Evolutionary conservation across 2,329 filamentous ascomycete genomes (phyloP).

Genomic region (Geosmithia flava): DNA sequence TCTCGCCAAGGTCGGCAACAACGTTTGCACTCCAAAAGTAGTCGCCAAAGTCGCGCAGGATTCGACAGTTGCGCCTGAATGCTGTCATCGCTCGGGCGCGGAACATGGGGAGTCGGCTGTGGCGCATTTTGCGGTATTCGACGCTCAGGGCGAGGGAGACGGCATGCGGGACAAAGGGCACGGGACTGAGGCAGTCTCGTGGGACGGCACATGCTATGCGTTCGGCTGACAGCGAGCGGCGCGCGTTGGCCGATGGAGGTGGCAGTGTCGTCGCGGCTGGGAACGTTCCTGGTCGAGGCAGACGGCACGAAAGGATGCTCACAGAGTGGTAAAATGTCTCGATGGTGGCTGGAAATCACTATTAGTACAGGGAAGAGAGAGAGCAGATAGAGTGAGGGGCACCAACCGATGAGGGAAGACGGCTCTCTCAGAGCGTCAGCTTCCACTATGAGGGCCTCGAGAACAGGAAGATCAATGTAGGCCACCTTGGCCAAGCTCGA

Average conservation of each 20-base stretch:
- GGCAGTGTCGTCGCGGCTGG: slow-evolving; percentile 28
- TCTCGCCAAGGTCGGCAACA: slow-evolving; percentile 40
- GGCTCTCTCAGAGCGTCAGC: slow-evolving; percentile 37
- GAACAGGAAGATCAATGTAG: slow-evolving; percentile 40
- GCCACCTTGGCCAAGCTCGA: slow-evolving; percentile 28
- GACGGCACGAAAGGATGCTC: slow-evolving; percentile 49
- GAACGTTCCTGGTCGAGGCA: slow-evolving; percentile 26
- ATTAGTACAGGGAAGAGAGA: background rate
- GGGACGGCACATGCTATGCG: slow-evolving; percentile 42
- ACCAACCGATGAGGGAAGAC: slow-evolving; percentile 35
- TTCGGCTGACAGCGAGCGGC: slow-evolving; percentile 44
- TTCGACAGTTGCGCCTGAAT: slow-evolving; percentile 40
- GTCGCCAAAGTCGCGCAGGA: slow-evolving; percentile 38
- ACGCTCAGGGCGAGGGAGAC: slow-evolving; percentile 49
- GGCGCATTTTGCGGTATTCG: slow-evolving; percentile 51
- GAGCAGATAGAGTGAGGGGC: background rate
- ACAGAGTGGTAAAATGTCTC: slow-evolving; percentile 54
- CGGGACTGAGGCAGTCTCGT: slow-evolving; percentile 35
- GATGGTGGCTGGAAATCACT: slow-evolving; percentile 32
- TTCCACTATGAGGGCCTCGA: slow-evolving; percentile 44
- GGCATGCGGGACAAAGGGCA: slow-evolving; percentile 50
- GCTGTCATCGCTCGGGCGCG: slow-evolving; percentile 39
- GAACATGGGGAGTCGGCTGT: slow-evolving; percentile 46
- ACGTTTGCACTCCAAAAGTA: slow-evolving; percentile 46
- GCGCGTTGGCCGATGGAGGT: slow-evolving; percentile 38